A percentile compares a stretch with the other conserved stretches of the same genome.
These are phyloP conservation scores for Crucibulum laeve DNA, from an alignment of 768 basidiomycete genomes.

Conservation along the genomic window DNA sequence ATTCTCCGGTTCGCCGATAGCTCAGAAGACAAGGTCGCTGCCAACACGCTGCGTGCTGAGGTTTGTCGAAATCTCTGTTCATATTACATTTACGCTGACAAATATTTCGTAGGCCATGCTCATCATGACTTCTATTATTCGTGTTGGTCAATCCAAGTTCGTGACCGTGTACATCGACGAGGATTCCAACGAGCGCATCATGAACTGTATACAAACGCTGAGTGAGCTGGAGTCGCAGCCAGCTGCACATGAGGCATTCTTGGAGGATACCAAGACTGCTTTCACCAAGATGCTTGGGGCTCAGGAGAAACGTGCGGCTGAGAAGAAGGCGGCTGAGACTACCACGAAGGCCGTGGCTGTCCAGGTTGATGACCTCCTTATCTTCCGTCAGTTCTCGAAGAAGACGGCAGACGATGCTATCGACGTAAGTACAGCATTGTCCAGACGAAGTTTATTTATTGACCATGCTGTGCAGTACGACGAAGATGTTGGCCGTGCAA, in stretches of 20 bases:
- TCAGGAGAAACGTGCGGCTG: constrained; percentile 91
- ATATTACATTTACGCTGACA: background rate
- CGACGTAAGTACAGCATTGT: constrained; percentile 41
- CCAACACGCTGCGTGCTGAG: constrained; percentile 84
- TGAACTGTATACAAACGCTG: constrained; percentile 93
- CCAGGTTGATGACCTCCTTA: constrained; percentile 90
- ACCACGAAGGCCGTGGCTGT: constrained; percentile 54
- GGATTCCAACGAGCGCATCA: constrained; percentile 93
- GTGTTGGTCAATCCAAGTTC: constrained; percentile 96
- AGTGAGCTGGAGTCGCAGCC: constrained; percentile 65
- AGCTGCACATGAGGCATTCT: constrained; percentile 65
- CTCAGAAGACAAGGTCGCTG: constrained; percentile 36
- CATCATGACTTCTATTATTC: constrained; percentile 96
- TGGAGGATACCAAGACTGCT: constrained; percentile 85
- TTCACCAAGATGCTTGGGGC: constrained; percentile 95
- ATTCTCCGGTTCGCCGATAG: constrained; percentile 72
- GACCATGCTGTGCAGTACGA: constrained; percentile 57
- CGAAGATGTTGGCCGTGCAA: constrained; percentile 84
- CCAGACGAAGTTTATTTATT: background rate
- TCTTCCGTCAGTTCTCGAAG: constrained; percentile 94
- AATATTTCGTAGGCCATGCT: constrained; percentile 70
- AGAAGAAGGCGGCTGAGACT: constrained; percentile 83
- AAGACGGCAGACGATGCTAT: constrained; percentile 79
- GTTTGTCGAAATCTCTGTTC: constrained; percentile 27
- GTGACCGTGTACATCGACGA: constrained; percentile 95